phyloP scores from a whole-genome alignment of 2,329 filamentous ascomycete genomes.

The Fusarium illudens region DNA sequence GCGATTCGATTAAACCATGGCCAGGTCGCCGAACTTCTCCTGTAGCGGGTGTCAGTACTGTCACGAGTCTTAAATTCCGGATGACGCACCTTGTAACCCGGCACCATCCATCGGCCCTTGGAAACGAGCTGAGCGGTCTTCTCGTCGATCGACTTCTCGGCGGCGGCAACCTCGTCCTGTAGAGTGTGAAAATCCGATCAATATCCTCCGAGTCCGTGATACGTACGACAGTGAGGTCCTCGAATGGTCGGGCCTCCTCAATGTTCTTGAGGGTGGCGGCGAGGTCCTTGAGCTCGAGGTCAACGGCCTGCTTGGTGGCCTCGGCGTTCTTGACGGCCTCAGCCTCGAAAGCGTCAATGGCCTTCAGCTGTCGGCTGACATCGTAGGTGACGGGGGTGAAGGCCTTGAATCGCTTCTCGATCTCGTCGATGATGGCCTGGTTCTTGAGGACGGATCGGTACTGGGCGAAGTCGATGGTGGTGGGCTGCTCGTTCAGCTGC shows the following conservation, averaged over 20 bases:
- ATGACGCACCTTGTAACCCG: constrained; percentile 91
- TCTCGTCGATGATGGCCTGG: constrained; percentile 92
- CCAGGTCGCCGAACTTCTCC: constrained; percentile 99
- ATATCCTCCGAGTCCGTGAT: constrained; percentile 22
- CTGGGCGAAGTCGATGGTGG: constrained; percentile 88
- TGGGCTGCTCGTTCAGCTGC: constrained; percentile 82
- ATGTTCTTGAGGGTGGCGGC: constrained; percentile 97
- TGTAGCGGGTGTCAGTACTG: constrained; percentile 62
- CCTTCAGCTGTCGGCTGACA: constrained; percentile 92
- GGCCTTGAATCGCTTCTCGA: constrained; percentile 90
- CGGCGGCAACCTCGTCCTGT: constrained; percentile 92
- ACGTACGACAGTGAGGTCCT: constrained; percentile 96
- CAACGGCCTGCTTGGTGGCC: constrained; percentile 95
- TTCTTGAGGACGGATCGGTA: constrained; percentile 97
- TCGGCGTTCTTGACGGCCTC: constrained; percentile 97
- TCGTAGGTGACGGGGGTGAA: constrained; percentile 97
- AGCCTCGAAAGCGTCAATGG: constrained; percentile 96
- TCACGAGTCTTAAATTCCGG: neutral
- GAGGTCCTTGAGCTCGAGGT: constrained; percentile 92
- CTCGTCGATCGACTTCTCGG: constrained; percentile 96
- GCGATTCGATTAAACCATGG: constrained; percentile 77
- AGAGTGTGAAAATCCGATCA: constrained; percentile 40
- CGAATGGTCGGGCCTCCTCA: constrained; percentile 92
- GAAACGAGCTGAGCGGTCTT: constrained; percentile 93
- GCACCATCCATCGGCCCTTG: constrained; percentile 98